Evolutionary conservation across 2,329 filamentous ascomycete species (phyloP).

Genomic region (Pyrenochaeta sp.): DNA sequence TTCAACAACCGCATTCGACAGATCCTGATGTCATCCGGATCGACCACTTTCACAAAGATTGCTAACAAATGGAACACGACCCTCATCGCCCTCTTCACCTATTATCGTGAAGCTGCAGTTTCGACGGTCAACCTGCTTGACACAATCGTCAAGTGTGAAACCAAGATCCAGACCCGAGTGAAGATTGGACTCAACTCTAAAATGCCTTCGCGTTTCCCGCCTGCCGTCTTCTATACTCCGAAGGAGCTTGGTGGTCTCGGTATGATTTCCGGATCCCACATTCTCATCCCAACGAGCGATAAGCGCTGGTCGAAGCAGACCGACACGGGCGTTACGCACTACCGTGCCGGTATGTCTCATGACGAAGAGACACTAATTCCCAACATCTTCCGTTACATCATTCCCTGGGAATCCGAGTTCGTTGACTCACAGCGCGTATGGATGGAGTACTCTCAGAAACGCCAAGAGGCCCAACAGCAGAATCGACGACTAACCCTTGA

Average conservation of each 20-base stretch:
- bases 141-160: constrained; percentile 99
- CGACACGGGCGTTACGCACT: constrained; percentile 95
- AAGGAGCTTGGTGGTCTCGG: constrained; percentile 96
- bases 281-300: constrained; percentile 95
- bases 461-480: constrained; percentile 94
- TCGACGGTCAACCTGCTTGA: constrained; percentile 94
- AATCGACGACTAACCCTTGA: constrained; percentile 94
- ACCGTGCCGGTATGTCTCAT: constrained; percentile 96
- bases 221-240: constrained; percentile 97
- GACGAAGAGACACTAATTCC: constrained; percentile 98
- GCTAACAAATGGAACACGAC: constrained; percentile 99
- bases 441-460: constrained; percentile 99
- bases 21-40: constrained; percentile 99
- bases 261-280: constrained; percentile 99
- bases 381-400: constrained; percentile 99
- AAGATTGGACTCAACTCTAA: constrained; percentile 99
- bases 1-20: constrained; percentile 99
- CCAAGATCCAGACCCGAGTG: constrained; percentile 98
- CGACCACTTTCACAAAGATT: constrained; percentile 99
- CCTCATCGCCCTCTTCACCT: constrained; percentile 95
- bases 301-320: constrained; percentile 99
- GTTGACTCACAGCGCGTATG: constrained; percentile 98
- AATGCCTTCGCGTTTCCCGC: constrained; percentile 98
- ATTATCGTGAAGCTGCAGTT: constrained; percentile 96
- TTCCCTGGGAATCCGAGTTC: constrained; percentile 98